Evolutionary conservation across 805 yeast species (phyloP), one percentile per base, ranked within the genome.

Genomic region (Kluyveromyces siamensis): DNA sequence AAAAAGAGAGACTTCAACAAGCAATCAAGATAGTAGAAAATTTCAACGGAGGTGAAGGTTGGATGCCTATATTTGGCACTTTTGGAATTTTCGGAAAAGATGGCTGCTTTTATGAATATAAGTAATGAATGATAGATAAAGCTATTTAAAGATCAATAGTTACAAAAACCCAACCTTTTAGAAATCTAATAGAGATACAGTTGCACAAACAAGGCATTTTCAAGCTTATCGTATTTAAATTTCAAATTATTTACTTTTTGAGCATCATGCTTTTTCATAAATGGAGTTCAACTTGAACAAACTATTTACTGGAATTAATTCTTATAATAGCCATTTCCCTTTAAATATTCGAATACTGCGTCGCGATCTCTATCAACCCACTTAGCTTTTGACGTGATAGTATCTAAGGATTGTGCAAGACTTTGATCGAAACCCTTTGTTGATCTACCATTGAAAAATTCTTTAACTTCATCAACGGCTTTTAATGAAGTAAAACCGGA

Each of bases 361-460:
- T 61, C 67, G 44, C 72, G 62, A 56, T 82, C 87, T 62, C 86
- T 79, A 48, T 67, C 53, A 36, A 80, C 72, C 85, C 86, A 81
- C 46, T 71, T 65, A 47, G 74, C 72, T 64, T 79, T 81, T 44
- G 84, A 64, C 46, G 74, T 71, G 50, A 81, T 72, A 46, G 75
- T 70, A 63, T 83, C 88, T 58, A 81, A 67, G n/a, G 83, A 65
- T 68, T 78, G 85, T 8, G 83, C 82, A 63, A 82, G 73, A 50
- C 77, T 72, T 67, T 80, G 80, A 63, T 81, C 81, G 61, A 71
- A 82, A 38, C 87, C 85, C 57, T 76, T 79, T 48, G 84, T 79
- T 51, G 78, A 72, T 64, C 74, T 81, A 19, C 51, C 61, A n/a
- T 60, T 65, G 57, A 80, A 80, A 72, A 81, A 76, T 35, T 63